Evolutionary conservation across 495 filamentous ascomycete species (phyloP).

Genomic region (Parmelia sp.): DNA sequence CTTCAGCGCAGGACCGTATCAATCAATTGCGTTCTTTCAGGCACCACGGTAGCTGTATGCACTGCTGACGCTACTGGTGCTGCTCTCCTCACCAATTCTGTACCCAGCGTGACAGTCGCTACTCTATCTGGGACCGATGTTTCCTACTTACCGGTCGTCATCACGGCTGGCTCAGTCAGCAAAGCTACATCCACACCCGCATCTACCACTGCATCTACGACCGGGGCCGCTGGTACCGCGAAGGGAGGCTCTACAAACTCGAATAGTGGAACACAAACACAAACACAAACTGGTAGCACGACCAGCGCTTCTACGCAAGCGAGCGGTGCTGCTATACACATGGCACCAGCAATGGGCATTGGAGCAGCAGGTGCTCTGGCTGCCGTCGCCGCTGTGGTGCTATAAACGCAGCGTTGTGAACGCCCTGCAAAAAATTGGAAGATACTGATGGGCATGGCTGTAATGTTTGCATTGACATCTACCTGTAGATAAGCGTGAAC

Average conservation of each 20-base stretch:
- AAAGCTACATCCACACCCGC: conserved; percentile 5
- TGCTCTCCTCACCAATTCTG: neutral
- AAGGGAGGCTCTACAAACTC: neutral
- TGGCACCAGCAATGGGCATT: conserved; percentile 5
- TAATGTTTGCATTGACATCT: neutral
- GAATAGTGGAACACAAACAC: neutral
- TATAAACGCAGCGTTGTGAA: neutral
- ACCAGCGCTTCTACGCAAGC: neutral
- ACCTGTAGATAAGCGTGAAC: neutral
- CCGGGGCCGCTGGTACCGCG: neutral
- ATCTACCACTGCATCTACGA: conserved; percentile 1
- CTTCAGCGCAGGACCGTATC: neutral
- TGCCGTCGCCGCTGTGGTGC: neutral
- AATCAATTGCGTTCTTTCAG: neutral
- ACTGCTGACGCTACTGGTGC: neutral
- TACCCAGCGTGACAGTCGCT: neutral
- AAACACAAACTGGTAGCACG: neutral
- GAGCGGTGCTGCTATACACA: conserved; percentile 1
- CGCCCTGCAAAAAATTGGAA: neutral
- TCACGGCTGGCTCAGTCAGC: conserved; percentile 6
- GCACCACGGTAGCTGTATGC: conserved; percentile 8
- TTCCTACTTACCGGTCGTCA: neutral
- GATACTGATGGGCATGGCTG: neutral
- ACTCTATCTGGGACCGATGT: conserved; percentile 5
- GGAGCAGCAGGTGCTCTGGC: conserved; percentile 4